Evolutionary conservation across 179 eudicot genomes (phyloP).

Genomic region (Patellifolia procumbens): DNA sequence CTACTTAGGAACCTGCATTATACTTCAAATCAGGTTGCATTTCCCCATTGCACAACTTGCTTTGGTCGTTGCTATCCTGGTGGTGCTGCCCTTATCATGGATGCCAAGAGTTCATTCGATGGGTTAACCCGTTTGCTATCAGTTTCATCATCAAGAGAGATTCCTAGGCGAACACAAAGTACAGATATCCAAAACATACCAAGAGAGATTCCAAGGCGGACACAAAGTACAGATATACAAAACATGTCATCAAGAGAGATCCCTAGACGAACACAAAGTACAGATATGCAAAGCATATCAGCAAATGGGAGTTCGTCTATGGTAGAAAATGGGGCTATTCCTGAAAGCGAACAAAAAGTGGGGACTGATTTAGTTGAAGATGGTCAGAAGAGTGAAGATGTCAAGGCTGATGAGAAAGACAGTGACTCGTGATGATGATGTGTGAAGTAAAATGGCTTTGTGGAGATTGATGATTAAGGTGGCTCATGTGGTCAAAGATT

Average conservation of each 20-base stretch:
- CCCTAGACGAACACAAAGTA: constrained; percentile 48
- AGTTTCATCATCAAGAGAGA: constrained; percentile 55
- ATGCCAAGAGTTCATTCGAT: constrained; percentile 67
- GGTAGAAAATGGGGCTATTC: constrained; percentile 57
- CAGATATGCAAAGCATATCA: constrained; percentile 36
- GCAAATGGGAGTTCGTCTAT: constrained; percentile 51
- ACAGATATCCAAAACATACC: constrained; percentile 36
- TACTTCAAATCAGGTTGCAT: constrained; percentile 54
- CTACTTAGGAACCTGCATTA: neutral
- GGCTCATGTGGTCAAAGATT: neutral
- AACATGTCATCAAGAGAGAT: constrained; percentile 55
- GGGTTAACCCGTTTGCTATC: constrained; percentile 72
- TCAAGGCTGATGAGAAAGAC: constrained; percentile 28
- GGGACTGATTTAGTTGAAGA: constrained; percentile 33
- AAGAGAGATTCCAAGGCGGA: constrained; percentile 61
- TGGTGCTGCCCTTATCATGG: constrained; percentile 61
- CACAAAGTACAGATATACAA: constrained; percentile 34
- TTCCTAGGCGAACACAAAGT: constrained; percentile 51
- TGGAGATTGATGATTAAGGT: neutral
- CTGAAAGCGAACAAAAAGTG: constrained; percentile 37
- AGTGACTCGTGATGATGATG: constrained; percentile 22
- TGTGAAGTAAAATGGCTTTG: neutral
- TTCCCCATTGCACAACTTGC: constrained; percentile 81
- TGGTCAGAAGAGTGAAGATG: constrained; percentile 24
- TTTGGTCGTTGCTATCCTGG: constrained; percentile 96